A percentile compares a stretch with the other conserved stretches of the same genome.
These are phyloP conservation scores for Sporobolomyces pararoseus DNA, from an alignment of 768 basidiomycete species.

Conservation along the genomic window DNA sequence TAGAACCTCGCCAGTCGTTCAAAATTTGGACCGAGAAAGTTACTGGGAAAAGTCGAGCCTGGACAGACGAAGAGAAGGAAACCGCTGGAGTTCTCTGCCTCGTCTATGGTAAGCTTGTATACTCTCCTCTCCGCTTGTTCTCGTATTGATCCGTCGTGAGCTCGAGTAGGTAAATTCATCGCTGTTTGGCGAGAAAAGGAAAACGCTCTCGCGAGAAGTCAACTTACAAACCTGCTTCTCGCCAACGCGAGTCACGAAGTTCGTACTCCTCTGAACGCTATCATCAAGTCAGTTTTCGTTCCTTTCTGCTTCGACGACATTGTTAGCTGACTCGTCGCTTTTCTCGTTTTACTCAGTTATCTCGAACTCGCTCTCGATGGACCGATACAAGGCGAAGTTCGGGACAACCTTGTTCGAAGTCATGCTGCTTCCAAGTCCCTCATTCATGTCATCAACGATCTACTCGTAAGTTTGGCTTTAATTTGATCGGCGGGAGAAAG, in stretches of 20 bases:
- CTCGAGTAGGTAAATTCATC: slow-evolving; percentile 56
- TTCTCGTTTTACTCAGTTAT: slow-evolving; percentile 54
- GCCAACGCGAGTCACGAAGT: slow-evolving; percentile 82
- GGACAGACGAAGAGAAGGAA: slow-evolving; percentile 79
- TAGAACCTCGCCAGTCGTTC: slow-evolving; percentile 77
- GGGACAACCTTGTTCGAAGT: slow-evolving; percentile 67
- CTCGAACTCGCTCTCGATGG: slow-evolving; percentile 76
- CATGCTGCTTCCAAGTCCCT: slow-evolving; percentile 74
- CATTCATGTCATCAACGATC: slow-evolving; percentile 77
- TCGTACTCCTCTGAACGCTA: slow-evolving; percentile 72
- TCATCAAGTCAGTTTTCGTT: slow-evolving; percentile 62
- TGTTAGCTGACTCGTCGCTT: background rate
- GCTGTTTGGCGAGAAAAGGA: slow-evolving; percentile 83
- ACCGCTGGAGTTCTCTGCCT: slow-evolving; percentile 69
- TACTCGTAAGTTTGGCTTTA: slow-evolving; percentile 55
- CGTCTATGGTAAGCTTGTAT: slow-evolving; percentile 68
- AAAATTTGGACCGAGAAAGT: slow-evolving; percentile 73
- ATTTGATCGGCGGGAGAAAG: background rate
- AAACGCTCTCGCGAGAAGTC: slow-evolving; percentile 65
- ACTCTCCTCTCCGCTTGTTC: slow-evolving; percentile 59
- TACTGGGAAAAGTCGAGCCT: slow-evolving; percentile 63
- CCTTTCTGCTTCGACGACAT: background rate
- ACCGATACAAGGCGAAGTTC: slow-evolving; percentile 65
- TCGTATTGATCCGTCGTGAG: background rate
- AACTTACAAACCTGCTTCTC: slow-evolving; percentile 67